Base-by-base conservation (phyloP, 345 rosid species). In the Sonneratia caseolaris region DNA sequence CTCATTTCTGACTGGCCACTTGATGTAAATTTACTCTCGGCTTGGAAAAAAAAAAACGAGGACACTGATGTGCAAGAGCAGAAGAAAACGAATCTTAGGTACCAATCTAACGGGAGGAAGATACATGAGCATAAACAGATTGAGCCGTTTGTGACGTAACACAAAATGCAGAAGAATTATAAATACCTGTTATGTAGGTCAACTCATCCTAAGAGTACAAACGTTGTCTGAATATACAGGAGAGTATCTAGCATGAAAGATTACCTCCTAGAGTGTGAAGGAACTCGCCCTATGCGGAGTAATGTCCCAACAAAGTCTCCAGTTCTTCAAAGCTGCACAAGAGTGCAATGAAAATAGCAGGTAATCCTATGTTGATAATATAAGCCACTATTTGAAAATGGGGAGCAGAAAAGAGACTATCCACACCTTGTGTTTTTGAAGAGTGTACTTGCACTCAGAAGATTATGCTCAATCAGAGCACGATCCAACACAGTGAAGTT, bases 401-500 rank as follows among this genome's bases (percentile, higher is more conserved):
- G 57, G 45, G 43, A 66, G 10, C 21, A 73, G 65, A 70, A 68
- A 38, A 18, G 69, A 43, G 42, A 66, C 15, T 62, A 73, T 55
- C 56, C 82, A 3, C 65, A 90, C 97, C 97, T 87, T 82, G 92
- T 95, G 75, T 95, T 95, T 73, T 93, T 92, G 86, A 92, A 95
- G 32, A 92, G 96, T 75, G 92, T 95, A 84, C 97, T 92, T 38
- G 97, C 99, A 82, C 99, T 95, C 65, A 88, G 82, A 77, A 95
- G 96, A 77, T 92, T 92, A 79, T 95, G 99, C 86, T 95, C 98
- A 80, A 95, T 95, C 97, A 92, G 89, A 68, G 99, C 97, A 42
- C 98, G 94, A 73, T 90, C 99, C 76, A 95, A 84, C 69, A 92
- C 97, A 4, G 98, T 95, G 73, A 93, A 92, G 77, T 89, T 95